phyloP scores from a whole-genome alignment of 805 yeast species.

The Saccharomycopsis olivae region DNA sequence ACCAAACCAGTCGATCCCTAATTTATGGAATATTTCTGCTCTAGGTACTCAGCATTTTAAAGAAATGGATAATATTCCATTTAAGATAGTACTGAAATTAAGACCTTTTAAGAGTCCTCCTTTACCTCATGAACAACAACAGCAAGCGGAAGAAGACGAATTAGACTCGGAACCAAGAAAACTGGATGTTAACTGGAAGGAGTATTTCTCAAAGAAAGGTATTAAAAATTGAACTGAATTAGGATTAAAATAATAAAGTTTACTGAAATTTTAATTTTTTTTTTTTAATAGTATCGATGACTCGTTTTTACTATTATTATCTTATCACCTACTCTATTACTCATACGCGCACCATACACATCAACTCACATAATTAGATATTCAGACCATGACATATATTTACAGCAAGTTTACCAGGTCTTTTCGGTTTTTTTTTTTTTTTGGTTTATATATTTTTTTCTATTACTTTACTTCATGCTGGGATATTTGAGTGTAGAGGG shows the following conservation, averaged over 20 bases:
- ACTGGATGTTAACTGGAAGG: constrained; percentile 13
- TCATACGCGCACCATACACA: too few relatives aligned
- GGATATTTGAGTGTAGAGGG: too few relatives aligned
- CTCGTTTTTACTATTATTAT: not conserved
- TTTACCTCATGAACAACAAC: not conserved
- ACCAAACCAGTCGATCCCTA: constrained; percentile 4
- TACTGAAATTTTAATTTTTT: too few relatives aligned
- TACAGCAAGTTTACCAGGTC: too few relatives aligned
- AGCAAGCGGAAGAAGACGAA: not conserved
- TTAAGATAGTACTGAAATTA: constrained; percentile 12
- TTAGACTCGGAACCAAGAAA: not conserved
- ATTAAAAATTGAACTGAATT: constrained; percentile 4
- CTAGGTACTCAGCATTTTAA: constrained; percentile 17
- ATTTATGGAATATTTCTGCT: constrained; percentile 18
- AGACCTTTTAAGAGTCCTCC: constrained; percentile 17
- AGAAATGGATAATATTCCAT: constrained; percentile 18
- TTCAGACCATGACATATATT: too few relatives aligned
- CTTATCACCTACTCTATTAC: too few relatives aligned
- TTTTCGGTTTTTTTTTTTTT: too few relatives aligned
- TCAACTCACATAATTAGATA: too few relatives aligned
- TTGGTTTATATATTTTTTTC: too few relatives aligned
- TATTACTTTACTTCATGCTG: too few relatives aligned
- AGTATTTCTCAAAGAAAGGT: constrained; percentile 14
- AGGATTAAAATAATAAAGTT: not conserved
- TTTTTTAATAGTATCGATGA: too few relatives aligned